Conservation (phyloP, 2,329 filamentous ascomycete genomes). For the Phialophora chinensis region DNA sequence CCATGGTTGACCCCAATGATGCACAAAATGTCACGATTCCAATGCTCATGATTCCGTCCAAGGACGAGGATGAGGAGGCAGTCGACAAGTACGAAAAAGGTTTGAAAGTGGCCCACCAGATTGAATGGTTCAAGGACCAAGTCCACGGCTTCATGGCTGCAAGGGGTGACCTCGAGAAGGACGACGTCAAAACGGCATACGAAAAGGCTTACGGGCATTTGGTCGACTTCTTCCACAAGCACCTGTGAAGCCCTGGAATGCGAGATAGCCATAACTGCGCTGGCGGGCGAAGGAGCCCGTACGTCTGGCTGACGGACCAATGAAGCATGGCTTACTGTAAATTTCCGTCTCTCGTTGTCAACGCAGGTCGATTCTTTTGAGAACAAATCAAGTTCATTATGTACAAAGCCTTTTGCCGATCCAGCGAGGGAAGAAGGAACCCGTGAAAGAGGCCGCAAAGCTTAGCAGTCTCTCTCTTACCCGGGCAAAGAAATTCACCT, state of each 20-base stretch:
- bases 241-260: conserved; percentile 42
- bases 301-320: background rate
- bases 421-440: background rate
- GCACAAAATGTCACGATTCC: conserved; percentile 63
- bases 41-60: conserved; percentile 62
- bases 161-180: conserved; percentile 48
- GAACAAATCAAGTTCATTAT: background rate
- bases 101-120: conserved; percentile 48
- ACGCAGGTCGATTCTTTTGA: background rate
- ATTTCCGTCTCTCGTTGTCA: background rate
- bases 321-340: background rate
- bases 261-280: background rate
- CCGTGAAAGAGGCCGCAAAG: background rate
- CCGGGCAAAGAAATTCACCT: background rate
- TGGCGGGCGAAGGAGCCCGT: background rate
- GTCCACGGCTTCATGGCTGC: conserved; percentile 58
- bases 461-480: background rate
- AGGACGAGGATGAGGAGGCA: conserved; percentile 61
- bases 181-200: conserved; percentile 50
- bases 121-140: conserved; percentile 53
- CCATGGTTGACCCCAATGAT: conserved; percentile 66
- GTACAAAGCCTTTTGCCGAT: background rate
- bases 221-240: conserved; percentile 50
- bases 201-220: conserved; percentile 51
- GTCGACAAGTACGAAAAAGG: conserved; percentile 49